phyloP scores from a whole-genome alignment of 164 flowering plant genomes.

The Vitis vinifera region ASM3070453v1 NC_081808.1:21464501-21465000 shows the following conservation, averaged over 20 bases:
- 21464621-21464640: slow-evolving; percentile 68
- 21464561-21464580: background rate
- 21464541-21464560: slow-evolving; percentile 91
- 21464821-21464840: no score
- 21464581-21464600: background rate
- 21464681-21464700: slow-evolving; percentile 95
- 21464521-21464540: slow-evolving; percentile 83
- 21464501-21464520: slow-evolving; percentile 76
- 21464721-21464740: slow-evolving; percentile 75
- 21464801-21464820: no score
- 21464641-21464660: slow-evolving; percentile 76
- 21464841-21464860: background rate
- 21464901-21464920: background rate
- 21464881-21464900: background rate
- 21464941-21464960: slow-evolving; percentile 92
- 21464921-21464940: background rate
- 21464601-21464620: background rate
- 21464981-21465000: slow-evolving; percentile 74
- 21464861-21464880: background rate
- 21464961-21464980: slow-evolving; percentile 91
- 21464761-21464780: slow-evolving; percentile 10
- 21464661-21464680: slow-evolving; percentile 77
- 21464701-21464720: slow-evolving; percentile 82
- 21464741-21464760: slow-evolving; percentile 59
- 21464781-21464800: no score